A percentile compares a stretch with the other conserved stretches of the same genome.
Evolutionary conservation across 2,329 filamentous ascomycete species (phyloP).

Genomic region (Alternaria arbusti): DNA sequence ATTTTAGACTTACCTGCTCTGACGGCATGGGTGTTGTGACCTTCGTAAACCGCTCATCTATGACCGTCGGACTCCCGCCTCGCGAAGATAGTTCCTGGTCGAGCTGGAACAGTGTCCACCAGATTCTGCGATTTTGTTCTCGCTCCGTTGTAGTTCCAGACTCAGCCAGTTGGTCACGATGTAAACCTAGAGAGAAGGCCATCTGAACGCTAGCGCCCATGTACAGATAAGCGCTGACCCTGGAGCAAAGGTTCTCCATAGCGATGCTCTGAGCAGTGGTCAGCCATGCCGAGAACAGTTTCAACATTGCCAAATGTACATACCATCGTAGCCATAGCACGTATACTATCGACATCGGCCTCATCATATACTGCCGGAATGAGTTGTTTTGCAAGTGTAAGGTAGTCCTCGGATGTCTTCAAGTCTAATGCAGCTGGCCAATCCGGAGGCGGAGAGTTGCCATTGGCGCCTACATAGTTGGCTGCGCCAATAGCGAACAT

Average conservation of each 20-base stretch:
- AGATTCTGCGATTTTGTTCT: conserved; percentile 45
- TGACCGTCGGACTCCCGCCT: conserved; percentile 43
- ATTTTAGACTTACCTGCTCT: conserved; percentile 34
- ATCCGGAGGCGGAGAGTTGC: conserved; percentile 28
- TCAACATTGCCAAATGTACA: background rate
- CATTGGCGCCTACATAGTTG: conserved; percentile 26
- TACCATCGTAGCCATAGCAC: conserved; percentile 45
- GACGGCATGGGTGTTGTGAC: conserved; percentile 41
- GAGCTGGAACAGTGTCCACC: conserved; percentile 47
- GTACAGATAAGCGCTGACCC: conserved; percentile 45
- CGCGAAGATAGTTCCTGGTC: conserved; percentile 46
- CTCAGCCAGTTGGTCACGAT: conserved; percentile 43
- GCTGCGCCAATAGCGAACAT: conserved; percentile 45
- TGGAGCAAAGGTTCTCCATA: conserved; percentile 43
- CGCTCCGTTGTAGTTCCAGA: conserved; percentile 35
- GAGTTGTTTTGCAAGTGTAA: conserved; percentile 42
- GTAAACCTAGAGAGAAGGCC: conserved; percentile 45
- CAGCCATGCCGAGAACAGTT: background rate
- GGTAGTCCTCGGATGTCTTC: conserved; percentile 42
- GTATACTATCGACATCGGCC: conserved; percentile 47
- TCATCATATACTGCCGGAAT: conserved; percentile 44
- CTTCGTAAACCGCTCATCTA: conserved; percentile 42
- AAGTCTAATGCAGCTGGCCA: conserved; percentile 25
- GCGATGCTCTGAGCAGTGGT: conserved; percentile 36
- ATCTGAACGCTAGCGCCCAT: conserved; percentile 47